Conservation (phyloP, 108 stramenopile species). For the Skeletonema menzelii region DNA sequence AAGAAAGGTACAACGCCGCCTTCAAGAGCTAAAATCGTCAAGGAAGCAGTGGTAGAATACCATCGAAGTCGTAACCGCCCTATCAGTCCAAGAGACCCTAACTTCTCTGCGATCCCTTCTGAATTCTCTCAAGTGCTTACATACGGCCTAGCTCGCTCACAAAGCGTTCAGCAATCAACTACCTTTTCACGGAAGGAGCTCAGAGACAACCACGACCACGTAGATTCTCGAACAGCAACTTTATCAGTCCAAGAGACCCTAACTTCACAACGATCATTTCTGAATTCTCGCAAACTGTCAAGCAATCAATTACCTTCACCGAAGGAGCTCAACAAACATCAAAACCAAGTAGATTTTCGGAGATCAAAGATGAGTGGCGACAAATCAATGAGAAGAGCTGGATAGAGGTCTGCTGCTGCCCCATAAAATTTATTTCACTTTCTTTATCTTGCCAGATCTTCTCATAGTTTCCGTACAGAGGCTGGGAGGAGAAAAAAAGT, state of each 20-base stretch:
- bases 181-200: too few species aligned
- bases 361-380: neutral
- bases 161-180: neutral
- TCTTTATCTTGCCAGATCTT: too few species aligned
- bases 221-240: too few species aligned
- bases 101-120: neutral
- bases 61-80: neutral
- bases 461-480: too few species aligned
- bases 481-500: too few species aligned
- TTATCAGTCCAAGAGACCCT: neutral
- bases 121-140: neutral
- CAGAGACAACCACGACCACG: too few species aligned
- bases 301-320: neutral
- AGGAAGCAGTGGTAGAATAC: neutral
- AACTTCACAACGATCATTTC: neutral
- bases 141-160: neutral
- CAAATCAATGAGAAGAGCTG: neutral
- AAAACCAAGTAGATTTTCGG: neutral
- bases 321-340: too few species aligned
- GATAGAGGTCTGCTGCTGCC: too few species aligned
- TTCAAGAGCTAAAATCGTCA: neutral
- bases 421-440: too few species aligned
- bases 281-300: neutral
- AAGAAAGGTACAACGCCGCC: neutral
- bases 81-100: neutral